Conservation (phyloP, 208 protist species). For the Acanthamoeba royreba region DNA sequence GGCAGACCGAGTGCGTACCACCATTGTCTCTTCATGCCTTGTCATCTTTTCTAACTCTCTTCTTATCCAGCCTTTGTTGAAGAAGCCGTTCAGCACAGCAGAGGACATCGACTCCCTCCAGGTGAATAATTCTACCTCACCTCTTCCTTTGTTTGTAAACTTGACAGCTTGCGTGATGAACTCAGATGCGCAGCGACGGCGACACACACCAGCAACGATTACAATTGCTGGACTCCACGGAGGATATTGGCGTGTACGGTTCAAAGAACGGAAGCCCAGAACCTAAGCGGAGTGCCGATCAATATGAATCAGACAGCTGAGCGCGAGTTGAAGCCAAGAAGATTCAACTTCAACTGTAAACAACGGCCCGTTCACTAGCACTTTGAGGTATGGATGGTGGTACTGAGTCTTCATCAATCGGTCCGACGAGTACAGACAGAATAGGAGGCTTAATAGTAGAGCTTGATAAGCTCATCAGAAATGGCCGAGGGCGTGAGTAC, state of each 20-base stretch:
- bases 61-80: background rate
- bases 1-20: background rate
- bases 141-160: background rate
- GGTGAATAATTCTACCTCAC: background rate
- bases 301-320: no score
- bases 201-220: background rate
- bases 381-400: no score
- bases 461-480: slow-evolving; percentile 97
- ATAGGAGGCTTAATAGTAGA: slow-evolving; percentile 73
- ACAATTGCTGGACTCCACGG: background rate
- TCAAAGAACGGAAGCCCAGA: no score
- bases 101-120: background rate
- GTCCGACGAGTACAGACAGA: background rate
- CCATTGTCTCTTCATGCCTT: background rate
- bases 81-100: no score
- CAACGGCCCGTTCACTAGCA: no score
- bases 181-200: background rate
- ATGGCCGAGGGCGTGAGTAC: slow-evolving; percentile 98
- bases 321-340: no score
- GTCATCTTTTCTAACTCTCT: background rate
- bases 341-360: no score
- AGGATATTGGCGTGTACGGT: background rate
- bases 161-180: background rate
- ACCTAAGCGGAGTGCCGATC: no score
- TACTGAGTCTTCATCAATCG: no score